These are phyloP conservation scores for Apiospora hydei DNA, from an alignment of 2,329 filamentous ascomycete species.

Conservation along the genomic window DNA sequence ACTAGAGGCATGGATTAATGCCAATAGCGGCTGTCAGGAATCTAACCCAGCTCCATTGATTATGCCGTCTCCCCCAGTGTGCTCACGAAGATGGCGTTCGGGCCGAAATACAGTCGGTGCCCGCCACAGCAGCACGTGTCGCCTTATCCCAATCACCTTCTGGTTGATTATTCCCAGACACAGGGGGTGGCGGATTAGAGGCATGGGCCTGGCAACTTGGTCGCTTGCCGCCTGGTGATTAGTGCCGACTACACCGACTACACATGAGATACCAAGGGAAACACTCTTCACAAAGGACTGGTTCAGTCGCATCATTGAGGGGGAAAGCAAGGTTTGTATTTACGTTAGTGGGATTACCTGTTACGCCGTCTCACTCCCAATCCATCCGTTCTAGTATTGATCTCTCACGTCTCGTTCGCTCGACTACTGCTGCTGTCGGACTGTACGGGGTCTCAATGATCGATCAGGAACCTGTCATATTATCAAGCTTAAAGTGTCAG, in stretches of 20 bases:
- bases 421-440: not conserved
- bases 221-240: not conserved
- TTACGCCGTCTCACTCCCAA: not conserved
- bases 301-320: not conserved
- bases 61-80: too few species aligned
- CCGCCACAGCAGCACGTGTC: too few species aligned
- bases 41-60: too few species aligned
- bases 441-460: not conserved
- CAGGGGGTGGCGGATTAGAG: too few species aligned
- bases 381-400: not conserved
- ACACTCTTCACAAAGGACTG: not conserved
- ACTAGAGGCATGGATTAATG: too few species aligned
- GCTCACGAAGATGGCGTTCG: too few species aligned
- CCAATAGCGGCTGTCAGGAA: too few species aligned
- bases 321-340: not conserved
- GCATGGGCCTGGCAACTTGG: not conserved
- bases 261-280: not conserved
- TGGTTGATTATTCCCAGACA: too few species aligned
- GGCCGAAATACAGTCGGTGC: too few species aligned
- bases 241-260: not conserved
- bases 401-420: not conserved
- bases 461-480: not conserved
- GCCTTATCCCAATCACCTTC: too few species aligned
- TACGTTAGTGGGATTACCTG: not conserved
- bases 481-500: not conserved